Percentiles rank a stretch among this genome's conserved stretches.
These are phyloP conservation scores for Cladosporium sphaerospermum DNA, from an alignment of 2,329 filamentous ascomycete species.

Conservation along the genomic window DNA sequence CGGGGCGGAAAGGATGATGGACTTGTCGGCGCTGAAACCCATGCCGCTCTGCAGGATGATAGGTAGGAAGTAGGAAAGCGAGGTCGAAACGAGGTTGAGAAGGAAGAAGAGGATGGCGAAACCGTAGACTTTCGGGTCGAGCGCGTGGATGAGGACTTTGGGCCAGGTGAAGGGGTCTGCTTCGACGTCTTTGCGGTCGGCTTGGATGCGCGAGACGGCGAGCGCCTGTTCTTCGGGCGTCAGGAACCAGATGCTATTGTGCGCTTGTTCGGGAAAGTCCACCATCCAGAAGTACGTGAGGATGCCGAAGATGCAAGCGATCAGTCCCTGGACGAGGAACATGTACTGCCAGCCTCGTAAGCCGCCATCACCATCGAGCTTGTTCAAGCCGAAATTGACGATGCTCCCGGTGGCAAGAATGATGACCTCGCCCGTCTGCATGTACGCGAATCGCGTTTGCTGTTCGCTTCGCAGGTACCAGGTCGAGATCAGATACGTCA, in stretches of 20 bases:
- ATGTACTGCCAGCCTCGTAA: slow-evolving; percentile 63
- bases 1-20: slow-evolving; percentile 58
- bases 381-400: slow-evolving; percentile 64
- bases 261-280: slow-evolving; percentile 59
- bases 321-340: slow-evolving; percentile 60
- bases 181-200: slow-evolving; percentile 55
- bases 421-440: slow-evolving; percentile 59
- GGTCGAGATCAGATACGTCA: slow-evolving; percentile 47
- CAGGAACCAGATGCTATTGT: slow-evolving; percentile 53
- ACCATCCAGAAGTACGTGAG: slow-evolving; percentile 65
- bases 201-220: slow-evolving; percentile 52
- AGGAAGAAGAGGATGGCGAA: slow-evolving; percentile 61
- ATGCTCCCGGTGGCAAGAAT: slow-evolving; percentile 61
- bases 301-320: slow-evolving; percentile 53
- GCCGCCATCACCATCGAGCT: slow-evolving; percentile 50
- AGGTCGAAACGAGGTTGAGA: slow-evolving; percentile 60
- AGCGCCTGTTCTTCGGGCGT: slow-evolving; percentile 50
- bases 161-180: slow-evolving; percentile 51
- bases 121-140: slow-evolving; percentile 57
- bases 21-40: slow-evolving; percentile 36
- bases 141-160: slow-evolving; percentile 51
- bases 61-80: slow-evolving; percentile 60
- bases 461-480: slow-evolving; percentile 62
- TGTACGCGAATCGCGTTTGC: slow-evolving; percentile 58
- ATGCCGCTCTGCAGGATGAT: slow-evolving; percentile 38